Conservation (phyloP, 257 asterid genomes). For the Osmanthus fragrans region DNA sequence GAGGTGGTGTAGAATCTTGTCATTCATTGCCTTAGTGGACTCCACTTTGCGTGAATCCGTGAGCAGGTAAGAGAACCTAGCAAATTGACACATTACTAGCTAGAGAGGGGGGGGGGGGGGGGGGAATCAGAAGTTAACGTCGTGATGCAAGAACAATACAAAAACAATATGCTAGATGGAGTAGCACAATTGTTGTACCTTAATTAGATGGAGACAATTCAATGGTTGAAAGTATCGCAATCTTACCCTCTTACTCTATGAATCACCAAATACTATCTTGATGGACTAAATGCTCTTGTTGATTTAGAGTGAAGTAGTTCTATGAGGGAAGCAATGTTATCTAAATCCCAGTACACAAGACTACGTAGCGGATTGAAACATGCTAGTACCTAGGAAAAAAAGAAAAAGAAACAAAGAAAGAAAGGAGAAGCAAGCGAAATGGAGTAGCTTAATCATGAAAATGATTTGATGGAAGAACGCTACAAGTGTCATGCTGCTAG, state of each 20-base stretch:
- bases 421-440: too few relatives aligned
- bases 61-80: neutral
- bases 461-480: too few relatives aligned
- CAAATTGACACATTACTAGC: neutral
- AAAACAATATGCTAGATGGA: neutral
- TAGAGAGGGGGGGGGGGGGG: too few relatives aligned
- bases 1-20: constrained; percentile 1
- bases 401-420: too few relatives aligned
- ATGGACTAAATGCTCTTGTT: neutral
- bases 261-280: neutral
- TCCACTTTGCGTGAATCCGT: neutral
- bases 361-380: too few relatives aligned
- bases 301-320: neutral
- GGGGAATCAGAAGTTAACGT: neutral
- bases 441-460: too few relatives aligned
- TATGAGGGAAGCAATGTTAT: too few relatives aligned
- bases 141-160: neutral
- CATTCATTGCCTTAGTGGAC: neutral
- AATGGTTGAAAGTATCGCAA: too few relatives aligned
- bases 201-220: too few relatives aligned
- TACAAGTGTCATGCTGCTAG: too few relatives aligned
- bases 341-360: too few relatives aligned
- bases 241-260: neutral
- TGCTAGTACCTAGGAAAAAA: too few relatives aligned
- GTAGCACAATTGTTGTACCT: neutral